These are phyloP conservation scores for Sporisorium reilianum DNA, from an alignment of 1,284 basidiomycete species.

Conservation along the genomic window DNA sequence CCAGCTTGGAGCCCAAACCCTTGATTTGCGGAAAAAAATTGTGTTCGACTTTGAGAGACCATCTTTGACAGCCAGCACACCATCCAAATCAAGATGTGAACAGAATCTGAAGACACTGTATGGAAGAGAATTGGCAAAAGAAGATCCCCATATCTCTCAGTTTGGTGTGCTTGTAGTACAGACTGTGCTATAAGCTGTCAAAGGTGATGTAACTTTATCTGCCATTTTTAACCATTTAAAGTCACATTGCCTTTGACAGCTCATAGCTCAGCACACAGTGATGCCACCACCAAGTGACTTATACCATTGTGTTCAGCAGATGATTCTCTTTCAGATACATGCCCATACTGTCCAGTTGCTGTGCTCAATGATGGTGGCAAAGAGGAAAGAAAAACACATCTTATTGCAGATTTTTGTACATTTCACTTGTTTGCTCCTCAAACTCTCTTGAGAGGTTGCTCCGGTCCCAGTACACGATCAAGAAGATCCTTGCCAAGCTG, in stretches of 20 bases:
- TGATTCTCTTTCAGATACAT: not conserved
- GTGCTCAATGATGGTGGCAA: not conserved
- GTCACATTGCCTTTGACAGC: not conserved
- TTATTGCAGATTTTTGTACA: not conserved
- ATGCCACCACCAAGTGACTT: not conserved
- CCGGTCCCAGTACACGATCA: not conserved
- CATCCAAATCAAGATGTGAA: not conserved
- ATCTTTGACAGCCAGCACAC: not conserved
- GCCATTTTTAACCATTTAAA: not conserved
- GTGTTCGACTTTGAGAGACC: not conserved
- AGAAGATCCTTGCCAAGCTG: constrained; percentile 6
- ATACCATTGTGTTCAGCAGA: not conserved
- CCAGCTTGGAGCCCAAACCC: too few relatives aligned
- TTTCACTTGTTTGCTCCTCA: not conserved
- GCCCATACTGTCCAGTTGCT: not conserved
- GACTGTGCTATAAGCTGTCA: not conserved
- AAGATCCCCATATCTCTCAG: too few relatives aligned
- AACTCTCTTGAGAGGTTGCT: too few relatives aligned
- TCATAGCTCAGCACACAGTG: not conserved
- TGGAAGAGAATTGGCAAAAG: not conserved
- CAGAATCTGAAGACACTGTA: not conserved
- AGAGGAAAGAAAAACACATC: not conserved
- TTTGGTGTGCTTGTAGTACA: too few relatives aligned
- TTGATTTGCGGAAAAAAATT: not conserved
- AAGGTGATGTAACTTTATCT: not conserved